Evolutionary conservation across 2,329 filamentous ascomycete genomes (phyloP).

Genomic region (Alternaria sp.): DNA sequence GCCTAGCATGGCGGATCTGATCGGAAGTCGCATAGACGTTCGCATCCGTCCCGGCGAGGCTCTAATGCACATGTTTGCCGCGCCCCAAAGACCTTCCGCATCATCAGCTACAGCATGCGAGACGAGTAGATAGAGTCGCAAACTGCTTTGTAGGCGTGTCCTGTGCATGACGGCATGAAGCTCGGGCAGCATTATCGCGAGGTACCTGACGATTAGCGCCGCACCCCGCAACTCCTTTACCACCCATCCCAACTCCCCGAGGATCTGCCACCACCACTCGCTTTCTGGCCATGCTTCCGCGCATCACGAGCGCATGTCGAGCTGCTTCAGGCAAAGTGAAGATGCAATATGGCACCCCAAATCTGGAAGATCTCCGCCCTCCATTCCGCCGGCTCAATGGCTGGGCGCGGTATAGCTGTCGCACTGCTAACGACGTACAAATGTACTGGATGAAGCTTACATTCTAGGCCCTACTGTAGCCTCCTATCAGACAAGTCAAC

Average conservation of each 20-base stretch:
- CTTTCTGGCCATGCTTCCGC: background rate
- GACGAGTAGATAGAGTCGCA: background rate
- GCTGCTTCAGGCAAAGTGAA: background rate
- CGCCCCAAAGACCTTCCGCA: background rate
- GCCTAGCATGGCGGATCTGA: background rate
- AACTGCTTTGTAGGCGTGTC: background rate
- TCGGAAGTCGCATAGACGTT: background rate
- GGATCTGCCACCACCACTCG: background rate
- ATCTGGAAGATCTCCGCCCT: background rate
- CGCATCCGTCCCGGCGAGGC: background rate
- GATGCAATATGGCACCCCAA: background rate
- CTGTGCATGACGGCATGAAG: background rate
- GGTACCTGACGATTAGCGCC: slow-evolving; percentile 13
- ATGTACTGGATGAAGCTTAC: background rate
- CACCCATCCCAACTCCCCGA: background rate
- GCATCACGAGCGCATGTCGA: background rate
- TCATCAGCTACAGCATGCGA: background rate
- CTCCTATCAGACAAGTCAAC: too few species aligned
- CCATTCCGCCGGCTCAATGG: slow-evolving; percentile 7
- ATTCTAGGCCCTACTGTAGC: accelerated
- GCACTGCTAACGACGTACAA: background rate
- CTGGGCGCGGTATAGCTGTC: background rate
- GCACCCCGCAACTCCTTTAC: slow-evolving; percentile 14
- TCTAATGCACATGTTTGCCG: background rate
- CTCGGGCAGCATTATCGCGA: slow-evolving; percentile 24